These are phyloP conservation scores for Aspergillus neotritici DNA, from an alignment of 2,329 filamentous ascomycete species.

Conservation along the genomic window DNA sequence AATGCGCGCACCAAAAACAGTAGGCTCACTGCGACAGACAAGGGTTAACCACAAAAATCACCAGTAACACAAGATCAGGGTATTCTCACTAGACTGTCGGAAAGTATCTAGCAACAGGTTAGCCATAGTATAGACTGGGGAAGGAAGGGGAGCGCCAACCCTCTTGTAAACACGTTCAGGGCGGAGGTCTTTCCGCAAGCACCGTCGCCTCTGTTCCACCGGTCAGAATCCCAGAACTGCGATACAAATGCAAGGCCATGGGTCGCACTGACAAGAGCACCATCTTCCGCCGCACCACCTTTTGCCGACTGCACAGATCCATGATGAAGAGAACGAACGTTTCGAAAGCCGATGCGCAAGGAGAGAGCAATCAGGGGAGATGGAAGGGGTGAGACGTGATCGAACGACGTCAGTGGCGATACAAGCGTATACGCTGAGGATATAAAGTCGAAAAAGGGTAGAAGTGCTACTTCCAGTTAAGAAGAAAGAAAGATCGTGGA, in stretches of 20 bases:
- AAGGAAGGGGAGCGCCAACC: conserved; percentile 50
- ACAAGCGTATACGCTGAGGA: too few species aligned
- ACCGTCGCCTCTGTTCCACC: conserved; percentile 69
- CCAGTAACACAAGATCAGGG: background rate
- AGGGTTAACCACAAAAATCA: conserved; percentile 17
- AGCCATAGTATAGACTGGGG: conserved; percentile 10
- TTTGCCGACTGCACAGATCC: conserved; percentile 64
- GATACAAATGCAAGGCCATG: background rate
- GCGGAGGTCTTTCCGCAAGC: conserved; percentile 95
- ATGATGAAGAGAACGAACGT: conserved; percentile 28
- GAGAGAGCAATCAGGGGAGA: conserved; percentile 4
- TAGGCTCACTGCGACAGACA: conserved; percentile 63
- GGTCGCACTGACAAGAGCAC: conserved; percentile 64
- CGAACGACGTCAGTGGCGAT: too few species aligned
- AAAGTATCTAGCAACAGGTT: conserved; percentile 64
- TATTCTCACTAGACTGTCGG: conserved; percentile 78
- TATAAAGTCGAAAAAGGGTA: too few species aligned
- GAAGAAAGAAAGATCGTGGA: conserved; percentile 11
- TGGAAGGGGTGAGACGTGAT: conserved; percentile 18
- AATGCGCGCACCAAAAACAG: conserved; percentile 64
- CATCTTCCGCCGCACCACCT: conserved; percentile 93
- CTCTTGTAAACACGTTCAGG: conserved; percentile 96
- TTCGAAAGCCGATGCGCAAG: conserved; percentile 6
- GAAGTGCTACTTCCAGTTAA: background rate
- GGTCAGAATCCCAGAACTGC: conserved; percentile 16